These are phyloP conservation scores for Platanthera guangdongensis DNA, from an alignment of 106 monocot species.

Conservation along the genomic window DNA sequence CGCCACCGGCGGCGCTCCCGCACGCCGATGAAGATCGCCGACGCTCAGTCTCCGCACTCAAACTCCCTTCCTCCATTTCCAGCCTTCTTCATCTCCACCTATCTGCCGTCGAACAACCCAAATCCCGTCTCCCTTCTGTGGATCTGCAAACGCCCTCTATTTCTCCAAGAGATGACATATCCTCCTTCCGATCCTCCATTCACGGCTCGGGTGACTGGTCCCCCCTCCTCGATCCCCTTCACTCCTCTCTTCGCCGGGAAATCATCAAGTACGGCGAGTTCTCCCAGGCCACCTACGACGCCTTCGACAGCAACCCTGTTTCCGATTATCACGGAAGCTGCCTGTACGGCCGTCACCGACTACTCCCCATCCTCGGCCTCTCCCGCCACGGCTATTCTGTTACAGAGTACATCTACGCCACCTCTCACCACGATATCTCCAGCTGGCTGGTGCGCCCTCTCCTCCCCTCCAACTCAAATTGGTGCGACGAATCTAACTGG, in stretches of 20 bases:
- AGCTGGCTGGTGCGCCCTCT: constrained; percentile 33
- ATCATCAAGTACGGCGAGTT: constrained; percentile 75
- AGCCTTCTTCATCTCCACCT: constrained; percentile 14
- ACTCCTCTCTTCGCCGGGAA: constrained; percentile 64
- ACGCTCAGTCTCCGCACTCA: background rate
- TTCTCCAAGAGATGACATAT: constrained; percentile 53
- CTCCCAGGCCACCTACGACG: constrained; percentile 71
- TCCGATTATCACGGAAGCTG: constrained; percentile 50
- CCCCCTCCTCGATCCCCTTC: constrained; percentile 46
- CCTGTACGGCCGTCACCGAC: constrained; percentile 29
- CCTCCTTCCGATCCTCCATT: constrained; percentile 23
- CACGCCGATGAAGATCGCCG: background rate
- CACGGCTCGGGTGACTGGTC: constrained; percentile 51
- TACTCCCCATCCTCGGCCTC: constrained; percentile 38
- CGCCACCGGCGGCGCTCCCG: no score
- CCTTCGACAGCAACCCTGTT: constrained; percentile 51
- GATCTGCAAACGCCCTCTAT: constrained; percentile 8
- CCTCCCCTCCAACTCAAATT: constrained; percentile 20
- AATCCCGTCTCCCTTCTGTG: background rate
- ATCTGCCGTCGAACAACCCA: constrained; percentile 7
- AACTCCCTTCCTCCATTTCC: constrained; percentile 11
- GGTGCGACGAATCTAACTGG: constrained; percentile 71
- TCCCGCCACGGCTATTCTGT: constrained; percentile 28
- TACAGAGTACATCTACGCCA: constrained; percentile 63
- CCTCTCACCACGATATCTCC: constrained; percentile 39